Conservation (phyloP, 75 land plant genomes). For the Selaginella moellendorffii region DNA sequence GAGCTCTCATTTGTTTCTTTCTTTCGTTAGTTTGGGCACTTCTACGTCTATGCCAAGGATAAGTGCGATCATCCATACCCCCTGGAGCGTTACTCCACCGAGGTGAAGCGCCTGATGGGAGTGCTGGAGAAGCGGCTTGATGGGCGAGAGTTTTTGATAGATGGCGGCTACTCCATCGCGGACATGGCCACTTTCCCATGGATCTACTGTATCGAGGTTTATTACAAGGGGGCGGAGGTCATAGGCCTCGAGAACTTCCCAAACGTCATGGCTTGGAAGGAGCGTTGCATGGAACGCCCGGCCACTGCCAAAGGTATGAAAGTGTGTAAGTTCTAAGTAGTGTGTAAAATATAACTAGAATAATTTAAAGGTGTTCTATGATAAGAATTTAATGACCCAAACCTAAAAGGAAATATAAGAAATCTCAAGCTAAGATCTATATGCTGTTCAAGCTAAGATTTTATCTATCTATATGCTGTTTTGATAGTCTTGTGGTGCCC, state of each 20-base stretch:
- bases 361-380: too few species aligned
- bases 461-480: too few species aligned
- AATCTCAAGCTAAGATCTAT: too few species aligned
- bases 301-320: constrained; percentile 15
- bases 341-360: too few species aligned
- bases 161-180: constrained; percentile 17
- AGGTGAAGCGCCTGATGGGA: constrained; percentile 12
- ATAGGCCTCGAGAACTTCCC: constrained; percentile 13
- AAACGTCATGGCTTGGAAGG: constrained; percentile 13
- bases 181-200: constrained; percentile 21
- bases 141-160: constrained; percentile 15
- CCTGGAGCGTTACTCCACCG: constrained; percentile 17
- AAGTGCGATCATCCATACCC: constrained; percentile 16
- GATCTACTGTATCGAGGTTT: constrained; percentile 5
- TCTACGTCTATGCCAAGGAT: constrained; percentile 21
- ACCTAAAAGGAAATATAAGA: too few species aligned
- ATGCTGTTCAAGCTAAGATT: too few species aligned
- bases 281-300: constrained; percentile 14
- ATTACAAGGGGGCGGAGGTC: constrained; percentile 7
- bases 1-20: too few species aligned
- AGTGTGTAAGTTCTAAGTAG: too few species aligned
- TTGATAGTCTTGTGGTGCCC: too few species aligned
- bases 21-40: constrained; percentile 24
- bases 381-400: too few species aligned
- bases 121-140: constrained; percentile 18